A percentile compares a stretch with the other conserved stretches of the same genome.
Evolutionary conservation across 352 stramenopile genomes (phyloP).

Genomic region (Globisporangium splendens): DNA sequence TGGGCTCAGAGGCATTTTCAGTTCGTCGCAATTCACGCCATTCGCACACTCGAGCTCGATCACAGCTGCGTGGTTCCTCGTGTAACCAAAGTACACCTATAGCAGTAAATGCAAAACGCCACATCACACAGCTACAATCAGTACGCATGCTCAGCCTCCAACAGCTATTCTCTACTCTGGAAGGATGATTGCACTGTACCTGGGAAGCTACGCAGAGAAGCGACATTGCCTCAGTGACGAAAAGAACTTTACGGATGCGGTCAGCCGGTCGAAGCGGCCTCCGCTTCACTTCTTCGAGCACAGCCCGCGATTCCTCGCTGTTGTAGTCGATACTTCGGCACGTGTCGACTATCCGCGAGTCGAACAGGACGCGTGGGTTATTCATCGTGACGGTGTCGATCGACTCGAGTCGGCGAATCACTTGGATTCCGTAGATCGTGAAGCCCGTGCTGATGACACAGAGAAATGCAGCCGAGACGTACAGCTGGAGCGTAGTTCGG

Average conservation of each 20-base stretch:
- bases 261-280: constrained; percentile 27
- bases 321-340: constrained; percentile 14
- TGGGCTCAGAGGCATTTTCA: constrained; percentile 30
- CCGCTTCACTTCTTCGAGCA: constrained; percentile 12
- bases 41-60: constrained; percentile 59
- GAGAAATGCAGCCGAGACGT: constrained; percentile 17
- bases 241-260: constrained; percentile 48
- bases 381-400: constrained; percentile 29
- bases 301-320: constrained; percentile 7
- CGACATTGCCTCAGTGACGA: constrained; percentile 39
- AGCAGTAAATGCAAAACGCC: too few species aligned
- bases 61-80: constrained; percentile 12
- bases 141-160: neutral
- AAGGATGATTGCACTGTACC: constrained; percentile 13
- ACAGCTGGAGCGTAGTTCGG: constrained; percentile 19
- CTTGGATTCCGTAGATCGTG: constrained; percentile 25
- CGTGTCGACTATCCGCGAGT: constrained; percentile 1
- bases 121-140: neutral
- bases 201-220: constrained; percentile 36
- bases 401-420: constrained; percentile 36
- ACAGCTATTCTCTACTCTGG: too few species aligned
- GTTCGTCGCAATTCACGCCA: constrained; percentile 36
- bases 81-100: constrained; percentile 48
- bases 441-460: constrained; percentile 25
- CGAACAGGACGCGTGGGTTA: constrained; percentile 10